Evolutionary conservation across 495 filamentous ascomycete species (phyloP).

Genomic region (Geopyxis carbonaria): DNA sequence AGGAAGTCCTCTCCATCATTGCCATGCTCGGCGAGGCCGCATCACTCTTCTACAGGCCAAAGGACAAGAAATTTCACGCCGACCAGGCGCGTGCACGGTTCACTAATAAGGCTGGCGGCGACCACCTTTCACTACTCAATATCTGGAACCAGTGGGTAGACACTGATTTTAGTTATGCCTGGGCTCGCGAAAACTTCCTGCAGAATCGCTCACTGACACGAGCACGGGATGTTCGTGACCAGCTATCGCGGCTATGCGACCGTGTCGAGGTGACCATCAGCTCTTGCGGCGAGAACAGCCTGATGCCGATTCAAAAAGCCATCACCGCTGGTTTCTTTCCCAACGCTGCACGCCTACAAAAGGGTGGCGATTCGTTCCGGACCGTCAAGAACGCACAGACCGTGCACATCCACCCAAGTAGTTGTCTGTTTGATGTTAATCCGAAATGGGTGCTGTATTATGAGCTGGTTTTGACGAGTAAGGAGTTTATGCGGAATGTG

Average conservation of each 20-base stretch:
- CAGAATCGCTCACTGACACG: conserved; percentile 74
- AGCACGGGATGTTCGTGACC: conserved; percentile 83
- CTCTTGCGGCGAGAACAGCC: conserved; percentile 51
- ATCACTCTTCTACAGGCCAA: conserved; percentile 85
- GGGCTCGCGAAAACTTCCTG: conserved; percentile 86
- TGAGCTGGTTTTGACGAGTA: conserved; percentile 80
- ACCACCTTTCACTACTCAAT: conserved; percentile 81
- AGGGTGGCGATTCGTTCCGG: conserved; percentile 77
- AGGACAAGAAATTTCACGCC: conserved; percentile 93
- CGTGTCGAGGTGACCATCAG: conserved; percentile 66
- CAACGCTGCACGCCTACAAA: conserved; percentile 73
- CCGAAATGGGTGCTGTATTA: conserved; percentile 86
- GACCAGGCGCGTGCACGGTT: conserved; percentile 85
- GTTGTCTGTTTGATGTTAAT: conserved; percentile 60
- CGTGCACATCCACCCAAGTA: conserved; percentile 79
- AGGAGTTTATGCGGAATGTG: conserved; percentile 82
- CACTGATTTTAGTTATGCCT: conserved; percentile 71
- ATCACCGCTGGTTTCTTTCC: conserved; percentile 88
- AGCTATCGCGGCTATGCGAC: conserved; percentile 87
- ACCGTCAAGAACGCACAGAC: conserved; percentile 84
- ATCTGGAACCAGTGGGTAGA: conserved; percentile 98
- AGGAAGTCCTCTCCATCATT: conserved; percentile 87
- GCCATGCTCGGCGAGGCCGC: conserved; percentile 83
- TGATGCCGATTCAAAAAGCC: conserved; percentile 66
- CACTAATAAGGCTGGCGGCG: conserved; percentile 81